These are phyloP conservation scores for Suillus variegatus DNA, from an alignment of 768 basidiomycete species.

Conservation along the genomic window DNA sequence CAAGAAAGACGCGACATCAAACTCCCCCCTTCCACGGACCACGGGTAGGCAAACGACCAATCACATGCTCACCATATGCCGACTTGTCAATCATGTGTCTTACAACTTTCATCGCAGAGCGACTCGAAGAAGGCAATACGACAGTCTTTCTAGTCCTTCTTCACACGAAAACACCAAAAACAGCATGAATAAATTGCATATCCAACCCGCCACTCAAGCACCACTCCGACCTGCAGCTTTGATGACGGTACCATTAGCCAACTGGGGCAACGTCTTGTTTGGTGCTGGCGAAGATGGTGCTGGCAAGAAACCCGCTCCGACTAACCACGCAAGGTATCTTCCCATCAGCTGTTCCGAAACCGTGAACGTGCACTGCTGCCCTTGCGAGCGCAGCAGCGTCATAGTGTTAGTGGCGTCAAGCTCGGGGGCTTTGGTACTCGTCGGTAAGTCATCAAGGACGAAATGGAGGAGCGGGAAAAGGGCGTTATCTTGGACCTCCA, in stretches of 20 bases:
- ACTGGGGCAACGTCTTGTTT: slow-evolving; percentile 49
- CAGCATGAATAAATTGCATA: neutral
- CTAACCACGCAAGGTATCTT: slow-evolving; percentile 89
- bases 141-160: neutral
- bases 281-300: slow-evolving; percentile 42
- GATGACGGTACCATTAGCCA: slow-evolving; percentile 40
- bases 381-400: slow-evolving; percentile 53
- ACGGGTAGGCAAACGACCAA: slow-evolving; percentile 12
- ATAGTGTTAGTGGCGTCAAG: slow-evolving; percentile 85
- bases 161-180: slow-evolving; percentile 3
- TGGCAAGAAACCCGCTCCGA: slow-evolving; percentile 81
- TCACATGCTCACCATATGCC: neutral
- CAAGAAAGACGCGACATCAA: neutral
- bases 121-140: neutral
- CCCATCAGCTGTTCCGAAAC: slow-evolving; percentile 82
- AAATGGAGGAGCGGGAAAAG: slow-evolving; percentile 97
- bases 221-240: slow-evolving; percentile 76
- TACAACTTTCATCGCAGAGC: neutral
- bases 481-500: slow-evolving; percentile 94
- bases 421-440: slow-evolving; percentile 91
- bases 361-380: slow-evolving; percentile 44
- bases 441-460: slow-evolving; percentile 95
- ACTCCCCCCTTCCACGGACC: neutral
- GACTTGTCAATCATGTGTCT: neutral
- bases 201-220: slow-evolving; percentile 27